Evolutionary conservation across 257 asterid genomes (phyloP).

Genomic region (Solanum medicagineum): DNA sequence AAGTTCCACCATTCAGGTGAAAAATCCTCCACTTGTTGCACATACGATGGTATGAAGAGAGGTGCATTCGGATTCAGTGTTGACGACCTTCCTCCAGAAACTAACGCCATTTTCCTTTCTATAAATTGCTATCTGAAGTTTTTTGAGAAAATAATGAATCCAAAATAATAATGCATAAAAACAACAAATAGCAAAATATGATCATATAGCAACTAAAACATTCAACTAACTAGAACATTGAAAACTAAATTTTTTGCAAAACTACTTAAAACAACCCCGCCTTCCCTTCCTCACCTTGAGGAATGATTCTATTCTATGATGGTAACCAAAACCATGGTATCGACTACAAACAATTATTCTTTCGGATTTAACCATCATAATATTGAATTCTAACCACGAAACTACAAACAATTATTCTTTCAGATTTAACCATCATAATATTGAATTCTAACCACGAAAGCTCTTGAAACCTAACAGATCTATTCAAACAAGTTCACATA

Average conservation of each 20-base stretch:
- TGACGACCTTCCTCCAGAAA: conserved; percentile 75
- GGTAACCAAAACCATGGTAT: not conserved
- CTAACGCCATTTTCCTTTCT: conserved; percentile 47
- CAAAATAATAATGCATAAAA: not conserved
- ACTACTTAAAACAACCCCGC: not conserved
- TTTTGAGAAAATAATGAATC: not conserved
- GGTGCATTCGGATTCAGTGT: conserved; percentile 84
- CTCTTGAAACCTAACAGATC: not conserved
- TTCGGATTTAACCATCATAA: not conserved
- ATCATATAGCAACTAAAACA: not conserved
- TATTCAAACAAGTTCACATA: not conserved
- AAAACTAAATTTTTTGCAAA: not conserved
- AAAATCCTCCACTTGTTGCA: conserved; percentile 89
- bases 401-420: not conserved
- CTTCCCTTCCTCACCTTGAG: not conserved
- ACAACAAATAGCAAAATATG: not conserved
- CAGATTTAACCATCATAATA: not conserved
- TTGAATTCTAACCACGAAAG: not conserved
- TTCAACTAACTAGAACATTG: not conserved
- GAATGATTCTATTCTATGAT: not conserved
- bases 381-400: too few species aligned
- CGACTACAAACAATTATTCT: not conserved
- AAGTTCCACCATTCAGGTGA: conserved; percentile 95
- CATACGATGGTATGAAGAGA: conserved; percentile 61
- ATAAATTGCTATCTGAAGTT: not conserved